Evolutionary conservation across 2,329 filamentous ascomycete species (phyloP).

Genomic region (Colletotrichum phormii): DNA sequence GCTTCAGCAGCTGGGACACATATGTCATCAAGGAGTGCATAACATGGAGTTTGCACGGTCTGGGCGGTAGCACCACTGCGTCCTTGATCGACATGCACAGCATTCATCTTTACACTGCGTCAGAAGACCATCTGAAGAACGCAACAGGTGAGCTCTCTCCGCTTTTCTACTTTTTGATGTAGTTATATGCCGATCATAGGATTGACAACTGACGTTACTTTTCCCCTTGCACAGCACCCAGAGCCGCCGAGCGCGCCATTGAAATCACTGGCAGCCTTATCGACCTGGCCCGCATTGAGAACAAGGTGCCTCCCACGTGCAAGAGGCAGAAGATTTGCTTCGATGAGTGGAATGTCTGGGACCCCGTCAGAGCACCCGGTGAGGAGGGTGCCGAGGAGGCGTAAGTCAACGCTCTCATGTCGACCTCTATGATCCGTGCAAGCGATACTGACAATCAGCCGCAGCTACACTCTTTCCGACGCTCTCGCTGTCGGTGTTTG

Average conservation of each 20-base stretch:
- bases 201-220: neutral
- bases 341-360: slow-evolving; percentile 90
- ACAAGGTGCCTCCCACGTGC: slow-evolving; percentile 68
- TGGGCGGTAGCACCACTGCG: slow-evolving; percentile 47
- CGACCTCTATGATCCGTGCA: neutral
- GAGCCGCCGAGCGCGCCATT: slow-evolving; percentile 79
- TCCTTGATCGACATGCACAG: slow-evolving; percentile 81
- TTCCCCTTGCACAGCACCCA: slow-evolving; percentile 60
- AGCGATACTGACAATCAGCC: neutral
- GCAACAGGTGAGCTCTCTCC: slow-evolving; percentile 51
- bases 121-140: slow-evolving; percentile 59
- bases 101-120: slow-evolving; percentile 82
- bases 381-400: slow-evolving; percentile 77
- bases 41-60: slow-evolving; percentile 49
- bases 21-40: slow-evolving; percentile 78
- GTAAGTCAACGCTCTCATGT: slow-evolving; percentile 40
- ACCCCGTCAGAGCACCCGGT: slow-evolving; percentile 76
- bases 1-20: slow-evolving; percentile 77
- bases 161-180: no score
- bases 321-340: slow-evolving; percentile 80
- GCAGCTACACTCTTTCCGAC: slow-evolving; percentile 76
- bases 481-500: slow-evolving; percentile 80
- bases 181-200: neutral
- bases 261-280: slow-evolving; percentile 76
- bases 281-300: slow-evolving; percentile 79